Percentiles rank a stretch among this genome's conserved stretches.
Conservation (phyloP, 352 stramenopile genomes). For the Phytophthora pini region DNA sequence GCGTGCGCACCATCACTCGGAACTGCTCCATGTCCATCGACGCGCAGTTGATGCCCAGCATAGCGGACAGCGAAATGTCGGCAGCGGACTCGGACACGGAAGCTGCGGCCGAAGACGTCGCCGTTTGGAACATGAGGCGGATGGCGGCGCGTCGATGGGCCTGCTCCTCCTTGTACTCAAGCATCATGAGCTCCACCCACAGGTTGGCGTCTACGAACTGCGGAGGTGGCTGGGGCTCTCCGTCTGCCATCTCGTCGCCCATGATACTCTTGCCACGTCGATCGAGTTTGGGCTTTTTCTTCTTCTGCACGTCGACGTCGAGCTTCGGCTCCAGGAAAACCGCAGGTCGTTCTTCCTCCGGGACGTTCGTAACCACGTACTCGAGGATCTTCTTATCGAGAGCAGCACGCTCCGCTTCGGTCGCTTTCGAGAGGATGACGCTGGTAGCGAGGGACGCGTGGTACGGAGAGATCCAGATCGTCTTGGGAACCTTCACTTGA, state of each 20-base stretch:
- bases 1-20: constrained; percentile 81
- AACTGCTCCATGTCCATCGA: constrained; percentile 94
- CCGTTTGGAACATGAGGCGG: constrained; percentile 94
- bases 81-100: constrained; percentile 18
- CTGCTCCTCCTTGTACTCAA: constrained; percentile 94
- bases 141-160: constrained; percentile 89
- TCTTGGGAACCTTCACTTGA: constrained; percentile 55
- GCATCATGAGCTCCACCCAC: constrained; percentile 89
- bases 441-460: constrained; percentile 76
- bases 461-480: constrained; percentile 82
- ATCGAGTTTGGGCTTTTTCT: constrained; percentile 23
- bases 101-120: constrained; percentile 44
- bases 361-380: constrained; percentile 71
- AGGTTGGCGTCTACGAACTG: constrained; percentile 82
- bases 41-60: constrained; percentile 36
- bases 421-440: constrained; percentile 78
- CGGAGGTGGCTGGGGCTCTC: not conserved
- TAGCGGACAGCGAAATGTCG: constrained; percentile 29
- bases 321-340: constrained; percentile 48
- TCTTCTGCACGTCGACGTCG: not conserved
- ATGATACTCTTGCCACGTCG: constrained; percentile 9
- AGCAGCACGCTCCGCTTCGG: constrained; percentile 54
- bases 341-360: constrained; percentile 55
- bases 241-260: constrained; percentile 6
- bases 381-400: constrained; percentile 75